Base-by-base conservation (phyloP, 2,329 filamentous ascomycete species). In the Talaromyces sp. region DNA sequence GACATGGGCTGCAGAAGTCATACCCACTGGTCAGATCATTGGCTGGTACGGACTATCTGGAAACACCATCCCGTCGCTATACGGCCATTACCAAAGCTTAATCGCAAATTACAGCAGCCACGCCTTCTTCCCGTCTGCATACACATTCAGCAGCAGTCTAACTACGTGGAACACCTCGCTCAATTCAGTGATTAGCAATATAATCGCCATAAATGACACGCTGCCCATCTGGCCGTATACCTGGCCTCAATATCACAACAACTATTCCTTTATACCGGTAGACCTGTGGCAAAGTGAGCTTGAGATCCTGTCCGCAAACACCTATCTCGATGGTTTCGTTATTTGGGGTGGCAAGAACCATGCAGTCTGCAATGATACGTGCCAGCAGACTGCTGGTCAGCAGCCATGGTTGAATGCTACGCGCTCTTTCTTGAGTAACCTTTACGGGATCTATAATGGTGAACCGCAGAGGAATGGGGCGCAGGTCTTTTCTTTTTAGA, bases 1-100 rank as follows among this genome's bases (percentile, higher is more conserved):
- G 22, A 57, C 54, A 10, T 57, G 54, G 54, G 54, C 54, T 41
- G 54, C 54, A 27, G 54, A 57, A 19, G 54, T 57, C 24, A 14
- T 57, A 6, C 54, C 54, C 4, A 3, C n/a, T 19, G 54, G 35
- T 13, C 54, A 57, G 33, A 57, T 57, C 1, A 57, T 57, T 16
- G 54, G 54, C 35, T 57, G 54, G 54, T 57, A 57, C 54, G 54
- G 54, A 13, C 54, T 57, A 9, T 57, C 54, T 22, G 54, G 54
- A 7, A 57, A 57, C 35, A 57, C 54, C 35, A 57, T 57, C 54
- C 22, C 54, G 22, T 39, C 35, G 19, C 33, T 57, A 57, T 57
- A 57, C 35, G 33, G 54, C n/a, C 33, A 57, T 22, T 57, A 57
- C 14, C 54, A 24, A 19, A 57, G n/a, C 33, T 41, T 57, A 35